Evolutionary conservation across 805 yeast species (phyloP).

Genomic region (Kazachstania psychrophila): DNA sequence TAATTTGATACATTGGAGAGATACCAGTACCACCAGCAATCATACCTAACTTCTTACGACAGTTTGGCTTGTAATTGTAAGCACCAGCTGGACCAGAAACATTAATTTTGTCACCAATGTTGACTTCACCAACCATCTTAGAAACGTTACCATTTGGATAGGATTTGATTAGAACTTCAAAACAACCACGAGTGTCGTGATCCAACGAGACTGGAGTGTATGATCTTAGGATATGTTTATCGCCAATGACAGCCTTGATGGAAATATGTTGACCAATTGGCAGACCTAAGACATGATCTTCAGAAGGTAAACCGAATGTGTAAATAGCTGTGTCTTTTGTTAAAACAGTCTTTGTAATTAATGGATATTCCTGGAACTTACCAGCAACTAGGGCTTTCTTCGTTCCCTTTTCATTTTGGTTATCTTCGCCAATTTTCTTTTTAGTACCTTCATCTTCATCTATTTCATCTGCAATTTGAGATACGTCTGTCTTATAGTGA

Average conservation of each 20-base stretch:
- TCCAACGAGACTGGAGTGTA: conserved; percentile 86
- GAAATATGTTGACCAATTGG: conserved; percentile 94
- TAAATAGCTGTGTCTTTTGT: conserved; percentile 76
- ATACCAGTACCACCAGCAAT: conserved; percentile 96
- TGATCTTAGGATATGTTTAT: conserved; percentile 72
- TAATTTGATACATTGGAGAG: conserved; percentile 90
- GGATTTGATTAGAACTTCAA: conserved; percentile 77
- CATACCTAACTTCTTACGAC: conserved; percentile 70
- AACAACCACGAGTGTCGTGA: conserved; percentile 61
- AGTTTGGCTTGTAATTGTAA: conserved; percentile 73
- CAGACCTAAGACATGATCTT: conserved; percentile 67
- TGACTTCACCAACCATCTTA: conserved; percentile 56
- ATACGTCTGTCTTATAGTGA: conserved; percentile 1
- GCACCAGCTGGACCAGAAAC: conserved; percentile 89
- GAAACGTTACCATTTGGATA: conserved; percentile 84
- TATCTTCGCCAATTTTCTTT: too few relatives aligned
- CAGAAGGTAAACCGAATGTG: conserved; percentile 72
- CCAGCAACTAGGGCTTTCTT: conserved; percentile 50
- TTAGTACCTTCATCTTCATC: background rate
- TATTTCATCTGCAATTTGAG: background rate
- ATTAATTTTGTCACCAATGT: conserved; percentile 68
- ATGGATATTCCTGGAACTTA: conserved; percentile 67
- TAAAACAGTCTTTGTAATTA: conserved; percentile 64
- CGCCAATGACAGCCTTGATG: conserved; percentile 65
- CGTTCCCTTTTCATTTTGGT: background rate